These are phyloP conservation scores for Scopulariopsis brevicaulis DNA, from an alignment of 2,329 filamentous ascomycete species.

Conservation along the genomic window DNA sequence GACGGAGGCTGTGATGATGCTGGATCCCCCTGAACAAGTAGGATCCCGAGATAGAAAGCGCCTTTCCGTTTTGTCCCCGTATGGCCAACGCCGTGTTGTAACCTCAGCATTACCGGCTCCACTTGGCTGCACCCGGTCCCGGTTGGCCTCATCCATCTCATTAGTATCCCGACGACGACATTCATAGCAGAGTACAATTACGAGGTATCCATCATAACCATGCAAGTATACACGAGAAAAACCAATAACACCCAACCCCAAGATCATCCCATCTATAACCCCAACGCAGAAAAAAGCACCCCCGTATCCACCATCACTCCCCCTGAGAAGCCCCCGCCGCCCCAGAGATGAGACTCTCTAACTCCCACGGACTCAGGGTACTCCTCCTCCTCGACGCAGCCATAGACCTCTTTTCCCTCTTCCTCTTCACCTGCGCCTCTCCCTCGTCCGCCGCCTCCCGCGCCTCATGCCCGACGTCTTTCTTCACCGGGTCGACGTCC, in stretches of 20 bases:
- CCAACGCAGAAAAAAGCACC: background rate
- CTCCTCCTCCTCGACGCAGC: conserved; percentile 54
- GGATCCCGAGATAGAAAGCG: background rate
- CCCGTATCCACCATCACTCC: conserved; percentile 1
- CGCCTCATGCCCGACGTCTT: conserved; percentile 11
- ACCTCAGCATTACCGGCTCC: no score
- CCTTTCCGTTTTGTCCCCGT: background rate
- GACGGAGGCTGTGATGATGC: background rate
- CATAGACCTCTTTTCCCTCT: conserved; percentile 40
- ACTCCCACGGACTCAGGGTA: conserved; percentile 64
- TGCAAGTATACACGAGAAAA: background rate
- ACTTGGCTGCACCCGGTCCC: no score
- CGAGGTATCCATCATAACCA: conserved; percentile 2
- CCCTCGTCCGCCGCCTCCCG: conserved; percentile 8
- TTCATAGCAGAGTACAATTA: background rate
- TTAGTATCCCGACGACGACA: no score
- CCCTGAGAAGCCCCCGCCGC: background rate
- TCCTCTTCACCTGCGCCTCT: conserved; percentile 26
- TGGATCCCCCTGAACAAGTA: background rate
- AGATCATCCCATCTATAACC: background rate
- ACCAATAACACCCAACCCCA: background rate
- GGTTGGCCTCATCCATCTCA: no score
- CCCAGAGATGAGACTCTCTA: conserved; percentile 51
- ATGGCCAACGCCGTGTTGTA: no score
- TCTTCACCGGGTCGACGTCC: conserved; percentile 23